A percentile compares a stretch with the other conserved stretches of the same genome.
phyloP scores from a whole-genome alignment of 371 early-diverging fungal species.

The Conidiobolus coronatus region DNA sequence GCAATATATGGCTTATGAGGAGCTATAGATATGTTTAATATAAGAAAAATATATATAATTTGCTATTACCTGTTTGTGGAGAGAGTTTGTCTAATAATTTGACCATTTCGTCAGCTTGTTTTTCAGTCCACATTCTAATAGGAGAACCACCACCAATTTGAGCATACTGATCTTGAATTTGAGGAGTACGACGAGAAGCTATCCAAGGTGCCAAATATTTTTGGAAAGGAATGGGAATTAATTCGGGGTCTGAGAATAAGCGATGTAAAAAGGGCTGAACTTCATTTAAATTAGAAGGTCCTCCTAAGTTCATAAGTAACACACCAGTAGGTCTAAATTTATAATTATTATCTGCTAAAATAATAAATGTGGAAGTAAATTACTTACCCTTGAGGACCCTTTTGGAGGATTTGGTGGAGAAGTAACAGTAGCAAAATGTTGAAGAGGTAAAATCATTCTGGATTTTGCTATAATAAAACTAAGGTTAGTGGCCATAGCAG shows the following conservation, averaged over 20 bases:
- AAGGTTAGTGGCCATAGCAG: too few relatives aligned
- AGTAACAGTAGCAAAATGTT: too few relatives aligned
- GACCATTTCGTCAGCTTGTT: constrained; percentile 63
- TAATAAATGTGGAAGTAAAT: too few relatives aligned
- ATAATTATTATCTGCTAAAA: neutral
- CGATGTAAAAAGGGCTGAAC: constrained; percentile 60
- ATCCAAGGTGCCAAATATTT: constrained; percentile 44
- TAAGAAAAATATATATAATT: neutral
- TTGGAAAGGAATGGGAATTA: constrained; percentile 80
- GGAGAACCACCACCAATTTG: constrained; percentile 91
- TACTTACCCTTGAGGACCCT: too few relatives aligned
- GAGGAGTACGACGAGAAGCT: constrained; percentile 60
- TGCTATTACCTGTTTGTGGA: constrained; percentile 44
- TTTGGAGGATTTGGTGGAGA: too few relatives aligned
- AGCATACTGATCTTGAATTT: constrained; percentile 72
- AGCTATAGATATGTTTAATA: constrained; percentile 16
- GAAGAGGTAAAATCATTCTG: too few relatives aligned
- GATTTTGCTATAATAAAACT: too few relatives aligned
- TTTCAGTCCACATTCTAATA: constrained; percentile 68
- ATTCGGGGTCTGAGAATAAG: constrained; percentile 83
- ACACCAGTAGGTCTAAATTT: constrained; percentile 39
- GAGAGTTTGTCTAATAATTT: constrained; percentile 42
- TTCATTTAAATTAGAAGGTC: constrained; percentile 51
- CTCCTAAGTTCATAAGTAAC: constrained; percentile 83
- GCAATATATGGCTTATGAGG: constrained; percentile 83